These are phyloP conservation scores for Salix viminalis DNA, from an alignment of 345 rosid genomes.

Conservation along the genomic window DNA sequence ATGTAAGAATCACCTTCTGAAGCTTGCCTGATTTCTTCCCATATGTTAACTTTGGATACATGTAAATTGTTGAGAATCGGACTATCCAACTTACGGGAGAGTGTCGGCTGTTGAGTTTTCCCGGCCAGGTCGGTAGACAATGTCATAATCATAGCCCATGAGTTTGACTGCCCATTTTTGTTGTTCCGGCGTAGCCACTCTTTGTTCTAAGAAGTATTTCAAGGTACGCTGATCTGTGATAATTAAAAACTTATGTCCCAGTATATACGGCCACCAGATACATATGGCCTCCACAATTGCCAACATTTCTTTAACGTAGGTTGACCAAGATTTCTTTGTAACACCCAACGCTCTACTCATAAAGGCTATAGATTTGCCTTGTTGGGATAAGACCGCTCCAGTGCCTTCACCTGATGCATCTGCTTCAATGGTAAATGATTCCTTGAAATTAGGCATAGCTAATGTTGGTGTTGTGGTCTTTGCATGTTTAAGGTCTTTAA, in stretches of 20 bases:
- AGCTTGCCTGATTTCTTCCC: fast-evolving
- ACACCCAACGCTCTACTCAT: not conserved
- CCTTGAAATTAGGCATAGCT: not conserved
- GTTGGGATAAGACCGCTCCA: not conserved
- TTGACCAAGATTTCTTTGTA: not conserved
- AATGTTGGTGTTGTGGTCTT: not conserved
- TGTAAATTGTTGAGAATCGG: fast-evolving
- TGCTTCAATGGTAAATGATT: not conserved
- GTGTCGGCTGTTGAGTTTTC: fast-evolving
- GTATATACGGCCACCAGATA: not conserved
- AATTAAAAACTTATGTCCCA: not conserved
- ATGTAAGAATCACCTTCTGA: no score
- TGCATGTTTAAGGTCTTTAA: not conserved
- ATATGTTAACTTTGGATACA: fast-evolving
- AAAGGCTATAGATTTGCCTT: not conserved
- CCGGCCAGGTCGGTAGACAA: fast-evolving
- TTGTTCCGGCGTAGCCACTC: not conserved
- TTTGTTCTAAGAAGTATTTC: not conserved
- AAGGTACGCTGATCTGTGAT: not conserved
- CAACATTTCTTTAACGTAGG: not conserved
- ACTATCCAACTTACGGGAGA: fast-evolving
- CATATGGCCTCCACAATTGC: not conserved
- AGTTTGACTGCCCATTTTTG: not conserved
- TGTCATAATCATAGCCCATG: not conserved
- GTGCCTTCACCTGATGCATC: not conserved